phyloP scores from a whole-genome alignment of 805 yeast species.

The Candida alai region DNA sequence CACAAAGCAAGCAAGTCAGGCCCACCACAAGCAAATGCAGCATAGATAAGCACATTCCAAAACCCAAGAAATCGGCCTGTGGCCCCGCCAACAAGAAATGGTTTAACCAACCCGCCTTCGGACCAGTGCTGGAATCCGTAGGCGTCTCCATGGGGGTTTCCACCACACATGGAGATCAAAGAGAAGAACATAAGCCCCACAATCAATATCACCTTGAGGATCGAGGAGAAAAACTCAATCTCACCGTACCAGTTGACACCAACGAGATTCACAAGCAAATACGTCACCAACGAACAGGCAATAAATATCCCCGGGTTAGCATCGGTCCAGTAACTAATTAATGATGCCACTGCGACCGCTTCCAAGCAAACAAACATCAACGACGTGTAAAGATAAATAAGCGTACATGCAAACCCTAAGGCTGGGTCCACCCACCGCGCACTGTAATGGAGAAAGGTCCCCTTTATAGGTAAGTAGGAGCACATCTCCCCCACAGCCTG shows the following conservation, averaged over 20 bases:
- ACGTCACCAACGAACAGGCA: slow-evolving; percentile 24
- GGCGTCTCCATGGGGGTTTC: slow-evolving; percentile 31
- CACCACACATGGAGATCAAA: slow-evolving; percentile 36
- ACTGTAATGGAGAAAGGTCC: slow-evolving; percentile 31
- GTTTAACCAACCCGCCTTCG: slow-evolving; percentile 30
- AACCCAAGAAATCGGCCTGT: slow-evolving; percentile 34
- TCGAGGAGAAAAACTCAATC: slow-evolving; percentile 32
- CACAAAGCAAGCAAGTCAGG: slow-evolving; percentile 31
- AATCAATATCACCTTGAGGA: slow-evolving; percentile 30
- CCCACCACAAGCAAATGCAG: slow-evolving; percentile 36
- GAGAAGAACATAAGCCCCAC: slow-evolving; percentile 32
- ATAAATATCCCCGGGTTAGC: slow-evolving; percentile 31
- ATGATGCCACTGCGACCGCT: slow-evolving; percentile 28
- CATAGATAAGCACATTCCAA: slow-evolving; percentile 30
- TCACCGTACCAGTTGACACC: slow-evolving; percentile 43
- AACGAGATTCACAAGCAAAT: slow-evolving; percentile 25
- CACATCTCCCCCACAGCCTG: slow-evolving; percentile 37
- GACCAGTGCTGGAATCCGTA: slow-evolving; percentile 34
- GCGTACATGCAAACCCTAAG: slow-evolving; percentile 30
- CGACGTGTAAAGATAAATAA: slow-evolving; percentile 31
- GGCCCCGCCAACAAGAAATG: slow-evolving; percentile 22
- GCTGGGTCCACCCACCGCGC: slow-evolving; percentile 36
- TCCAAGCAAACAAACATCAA: slow-evolving; percentile 33
- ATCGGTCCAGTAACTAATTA: slow-evolving; percentile 28
- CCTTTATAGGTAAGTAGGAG: slow-evolving; percentile 32